Evolutionary conservation across 2,329 filamentous ascomycete species (phyloP).

Genomic region (Fusarium austroafricanum): DNA sequence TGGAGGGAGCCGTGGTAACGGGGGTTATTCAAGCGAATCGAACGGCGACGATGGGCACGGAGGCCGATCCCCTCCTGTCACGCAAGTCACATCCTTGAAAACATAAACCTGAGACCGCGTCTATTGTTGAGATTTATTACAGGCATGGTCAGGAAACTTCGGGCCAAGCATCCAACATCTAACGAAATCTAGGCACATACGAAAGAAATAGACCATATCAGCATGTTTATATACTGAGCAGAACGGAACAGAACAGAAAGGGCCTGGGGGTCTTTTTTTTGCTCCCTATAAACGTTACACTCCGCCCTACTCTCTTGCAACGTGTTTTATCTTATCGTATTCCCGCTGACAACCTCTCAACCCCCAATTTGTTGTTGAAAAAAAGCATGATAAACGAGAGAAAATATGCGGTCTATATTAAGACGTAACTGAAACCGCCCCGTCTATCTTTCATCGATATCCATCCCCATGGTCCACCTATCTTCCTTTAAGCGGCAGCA

Average conservation of each 20-base stretch:
- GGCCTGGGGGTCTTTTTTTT: slow-evolving; percentile 7
- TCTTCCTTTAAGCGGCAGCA: slow-evolving; percentile 49
- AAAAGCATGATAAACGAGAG: slow-evolving; percentile 36
- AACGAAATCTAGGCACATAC: slow-evolving; percentile 9
- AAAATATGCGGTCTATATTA: slow-evolving; percentile 41
- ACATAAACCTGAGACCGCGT: slow-evolving; percentile 18
- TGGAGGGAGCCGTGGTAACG: too few species aligned
- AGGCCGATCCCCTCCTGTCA: too few species aligned
- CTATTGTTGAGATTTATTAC: slow-evolving; percentile 39
- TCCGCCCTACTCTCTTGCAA: slow-evolving; percentile 20
- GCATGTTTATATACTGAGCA: slow-evolving; percentile 7
- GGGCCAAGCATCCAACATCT: slow-evolving; percentile 30
- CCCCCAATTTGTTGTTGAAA: slow-evolving; percentile 19
- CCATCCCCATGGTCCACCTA: slow-evolving; percentile 8
- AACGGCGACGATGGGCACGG: too few species aligned
- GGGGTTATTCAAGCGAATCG: too few species aligned
- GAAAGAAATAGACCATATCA: slow-evolving; percentile 18
- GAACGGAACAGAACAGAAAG: not conserved
- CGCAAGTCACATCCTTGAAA: slow-evolving; percentile 3
- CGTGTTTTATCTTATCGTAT: slow-evolving; percentile 27
- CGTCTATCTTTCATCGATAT: slow-evolving; percentile 32
- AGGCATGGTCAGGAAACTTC: slow-evolving; percentile 32
- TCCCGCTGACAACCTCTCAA: slow-evolving; percentile 24
- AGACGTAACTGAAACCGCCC: slow-evolving; percentile 30
- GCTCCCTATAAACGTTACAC: slow-evolving; percentile 28